These are phyloP conservation scores for Penicillium hordei DNA, from an alignment of 2,329 filamentous ascomycete species.

Conservation along the genomic window DNA sequence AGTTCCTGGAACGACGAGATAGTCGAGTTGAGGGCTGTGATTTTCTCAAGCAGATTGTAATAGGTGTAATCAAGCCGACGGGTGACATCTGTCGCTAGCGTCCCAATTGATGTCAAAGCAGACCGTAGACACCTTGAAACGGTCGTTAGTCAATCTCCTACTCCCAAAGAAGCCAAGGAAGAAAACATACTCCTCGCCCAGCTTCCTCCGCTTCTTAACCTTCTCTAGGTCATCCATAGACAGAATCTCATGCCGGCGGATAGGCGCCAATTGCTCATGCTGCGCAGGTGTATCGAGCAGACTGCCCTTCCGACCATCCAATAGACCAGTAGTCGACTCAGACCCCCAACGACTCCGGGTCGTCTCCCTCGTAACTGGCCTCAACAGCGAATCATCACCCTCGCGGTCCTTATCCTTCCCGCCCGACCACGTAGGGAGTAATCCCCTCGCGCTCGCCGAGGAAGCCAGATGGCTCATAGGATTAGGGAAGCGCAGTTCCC, in stretches of 20 bases:
- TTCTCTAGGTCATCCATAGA: constrained; percentile 39
- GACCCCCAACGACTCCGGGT: constrained; percentile 36
- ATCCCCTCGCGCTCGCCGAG: constrained; percentile 30
- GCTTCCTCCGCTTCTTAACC: constrained; percentile 66
- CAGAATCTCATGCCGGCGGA: constrained; percentile 31
- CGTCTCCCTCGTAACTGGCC: constrained; percentile 33
- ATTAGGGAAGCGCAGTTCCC: constrained; percentile 32
- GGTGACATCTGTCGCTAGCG: constrained; percentile 45
- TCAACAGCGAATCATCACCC: constrained; percentile 31
- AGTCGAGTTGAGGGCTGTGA: constrained; percentile 42
- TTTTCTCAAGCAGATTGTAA: constrained; percentile 48
- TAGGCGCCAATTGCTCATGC: constrained; percentile 27
- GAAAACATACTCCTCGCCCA: constrained; percentile 67
- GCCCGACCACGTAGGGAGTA: constrained; percentile 34
- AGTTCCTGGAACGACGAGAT: constrained; percentile 46
- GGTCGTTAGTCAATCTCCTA: background rate
- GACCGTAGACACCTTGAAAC: constrained; percentile 34
- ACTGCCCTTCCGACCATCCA: constrained; percentile 32
- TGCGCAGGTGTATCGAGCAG: constrained; percentile 29
- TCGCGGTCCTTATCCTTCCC: constrained; percentile 35
- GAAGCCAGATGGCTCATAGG: constrained; percentile 37
- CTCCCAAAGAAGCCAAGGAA: background rate
- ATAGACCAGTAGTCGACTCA: constrained; percentile 29
- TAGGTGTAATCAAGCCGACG: constrained; percentile 50
- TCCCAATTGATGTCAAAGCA: constrained; percentile 38